Percentiles rank a stretch among this genome's conserved stretches.
These are phyloP conservation scores for Monosporascus sp. DNA, from an alignment of 2,329 filamentous ascomycete species.

Conservation along the genomic window DNA sequence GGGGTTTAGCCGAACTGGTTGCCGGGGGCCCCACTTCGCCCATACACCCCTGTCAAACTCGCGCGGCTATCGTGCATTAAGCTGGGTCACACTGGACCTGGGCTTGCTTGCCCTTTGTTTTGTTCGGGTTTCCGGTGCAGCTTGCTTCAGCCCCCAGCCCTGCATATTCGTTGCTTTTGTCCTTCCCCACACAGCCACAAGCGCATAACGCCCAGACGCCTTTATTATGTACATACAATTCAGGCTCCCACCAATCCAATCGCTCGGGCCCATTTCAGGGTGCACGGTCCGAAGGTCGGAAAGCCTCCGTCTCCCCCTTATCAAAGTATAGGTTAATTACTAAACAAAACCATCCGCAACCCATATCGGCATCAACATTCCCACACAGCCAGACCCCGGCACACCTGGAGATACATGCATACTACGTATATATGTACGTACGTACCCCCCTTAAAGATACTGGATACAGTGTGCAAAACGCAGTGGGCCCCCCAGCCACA, in stretches of 20 bases:
- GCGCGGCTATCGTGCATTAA: conserved; percentile 24
- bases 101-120: not conserved
- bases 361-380: not conserved
- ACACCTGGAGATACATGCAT: too few species aligned
- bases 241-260: not conserved
- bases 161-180: conserved; percentile 1
- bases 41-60: conserved; percentile 9
- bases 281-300: not conserved
- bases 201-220: not conserved
- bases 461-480: too few species aligned
- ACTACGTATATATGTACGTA: too few species aligned
- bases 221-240: not conserved
- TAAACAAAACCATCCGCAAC: not conserved
- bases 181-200: not conserved
- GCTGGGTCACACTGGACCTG: not conserved
- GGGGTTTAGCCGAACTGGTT: not conserved
- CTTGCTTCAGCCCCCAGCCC: not conserved
- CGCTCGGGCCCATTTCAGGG: not conserved
- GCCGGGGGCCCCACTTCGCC: not conserved
- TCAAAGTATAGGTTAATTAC: not conserved
- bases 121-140: not conserved
- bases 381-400: not conserved
- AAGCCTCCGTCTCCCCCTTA: not conserved
- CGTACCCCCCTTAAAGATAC: too few species aligned
- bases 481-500: too few species aligned